Evolutionary conservation across 805 yeast genomes (phyloP), one percentile per base, ranked within the genome.

Genomic region (Kuraishia floccosa): DNA sequence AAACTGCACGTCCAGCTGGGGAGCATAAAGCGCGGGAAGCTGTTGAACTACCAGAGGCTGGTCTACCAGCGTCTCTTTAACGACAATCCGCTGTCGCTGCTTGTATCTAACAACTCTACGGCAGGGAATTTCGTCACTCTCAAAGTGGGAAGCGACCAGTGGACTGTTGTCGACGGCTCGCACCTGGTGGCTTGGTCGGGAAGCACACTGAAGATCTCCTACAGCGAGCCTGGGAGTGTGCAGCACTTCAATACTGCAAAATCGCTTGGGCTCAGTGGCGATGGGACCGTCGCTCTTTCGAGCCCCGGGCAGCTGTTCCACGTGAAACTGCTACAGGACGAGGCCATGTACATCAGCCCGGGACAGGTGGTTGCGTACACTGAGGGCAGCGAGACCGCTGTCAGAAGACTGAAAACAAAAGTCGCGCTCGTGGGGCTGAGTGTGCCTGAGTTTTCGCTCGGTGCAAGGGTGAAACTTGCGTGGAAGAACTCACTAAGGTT

Each of bases 171-270:
- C 13, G 56, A 50, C 20, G 54, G 54, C 28, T 47, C 52, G 10
- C 48, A 47, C 31, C 36, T 68, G 8, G 49, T 66, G 9, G 69
- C 72, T 5, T 68, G 73, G 73, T 50, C 65, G 1, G 72, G 70
- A 1, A 57, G 51, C 30, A 44, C 50, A 28, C 38, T 63, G 14
- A 38, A 49, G 19, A 23, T n/a, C n/a, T n/a, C n/a, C n/a, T n/a
- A n/a, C n/a, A n/a, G n/a, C n/a, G n/a, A n/a, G n/a, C n/a, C n/a
- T n/a, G n/a, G n/a, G n/a, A n/a, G n/a, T n/a, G n/a, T n/a, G n/a
- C n/a, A n/a, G n/a, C n/a, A n/a, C n/a, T n/a, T n/a, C n/a, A n/a
- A n/a, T n/a, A n/a, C n/a, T n/a, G n/a, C n/a, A n/a, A n/a, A n/a
- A n/a, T n/a, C n/a, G n/a, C 54, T 7, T 38, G 35, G 5, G 44